These are phyloP conservation scores for Mangifera indica DNA, from an alignment of 345 rosid species.

Conservation along the genomic window DNA sequence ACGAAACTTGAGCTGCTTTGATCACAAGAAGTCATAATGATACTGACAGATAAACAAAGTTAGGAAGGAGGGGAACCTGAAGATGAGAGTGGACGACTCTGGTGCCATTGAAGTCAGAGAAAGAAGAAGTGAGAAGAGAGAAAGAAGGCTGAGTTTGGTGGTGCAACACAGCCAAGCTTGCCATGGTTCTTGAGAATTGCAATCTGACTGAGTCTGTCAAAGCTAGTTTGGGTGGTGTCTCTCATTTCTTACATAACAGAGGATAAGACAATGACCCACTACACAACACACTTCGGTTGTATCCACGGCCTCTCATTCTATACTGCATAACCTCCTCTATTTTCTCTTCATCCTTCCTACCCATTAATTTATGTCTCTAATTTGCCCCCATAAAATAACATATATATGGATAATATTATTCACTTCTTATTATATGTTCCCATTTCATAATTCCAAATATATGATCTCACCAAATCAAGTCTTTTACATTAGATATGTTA, in stretches of 20 bases:
- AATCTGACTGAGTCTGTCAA: background rate
- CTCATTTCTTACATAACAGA: constrained; percentile 2
- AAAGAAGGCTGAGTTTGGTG: constrained; percentile 63
- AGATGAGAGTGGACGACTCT: constrained; percentile 63
- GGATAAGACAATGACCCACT: constrained; percentile 43
- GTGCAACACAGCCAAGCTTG: constrained; percentile 69
- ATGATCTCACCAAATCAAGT: no score
- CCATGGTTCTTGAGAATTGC: constrained; percentile 38
- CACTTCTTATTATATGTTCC: no score
- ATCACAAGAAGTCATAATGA: background rate
- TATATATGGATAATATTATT: no score
- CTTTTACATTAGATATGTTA: no score
- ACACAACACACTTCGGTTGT: constrained; percentile 22
- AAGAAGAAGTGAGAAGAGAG: constrained; percentile 70
- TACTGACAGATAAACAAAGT: background rate
- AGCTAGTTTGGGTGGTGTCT: constrained; percentile 10
- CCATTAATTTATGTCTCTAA: no score
- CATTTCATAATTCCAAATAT: no score
- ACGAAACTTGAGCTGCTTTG: background rate
- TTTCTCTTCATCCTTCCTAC: background rate
- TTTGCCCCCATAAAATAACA: no score
- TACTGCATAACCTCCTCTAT: background rate
- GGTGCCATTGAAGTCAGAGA: constrained; percentile 85
- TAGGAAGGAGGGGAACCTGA: constrained; percentile 47
- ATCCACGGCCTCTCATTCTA: constrained; percentile 41